These are phyloP conservation scores for Gypsophila paniculata DNA, from an alignment of 179 eudicot genomes.

Conservation along the genomic window DNA sequence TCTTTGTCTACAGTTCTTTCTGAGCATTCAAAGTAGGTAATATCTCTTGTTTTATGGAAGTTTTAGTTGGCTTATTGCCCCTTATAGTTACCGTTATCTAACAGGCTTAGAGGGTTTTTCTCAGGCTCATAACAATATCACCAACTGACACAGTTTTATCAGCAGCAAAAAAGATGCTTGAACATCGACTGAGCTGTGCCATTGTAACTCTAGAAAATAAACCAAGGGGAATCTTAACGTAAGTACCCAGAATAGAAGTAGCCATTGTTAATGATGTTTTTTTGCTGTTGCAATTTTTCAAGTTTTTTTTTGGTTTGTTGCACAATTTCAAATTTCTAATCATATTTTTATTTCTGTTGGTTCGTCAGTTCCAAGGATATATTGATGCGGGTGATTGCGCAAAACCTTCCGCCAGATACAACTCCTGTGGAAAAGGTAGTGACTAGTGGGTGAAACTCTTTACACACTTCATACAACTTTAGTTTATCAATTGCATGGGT, in stretches of 20 bases:
- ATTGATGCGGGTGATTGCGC: slow-evolving; percentile 77
- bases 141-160: slow-evolving; percentile 73
- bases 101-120: slow-evolving; percentile 15
- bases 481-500: background rate
- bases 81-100: slow-evolving; percentile 16
- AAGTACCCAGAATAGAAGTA: slow-evolving; percentile 26
- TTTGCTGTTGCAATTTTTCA: background rate
- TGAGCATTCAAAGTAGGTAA: slow-evolving; percentile 98
- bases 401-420: slow-evolving; percentile 68
- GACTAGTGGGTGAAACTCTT: background rate
- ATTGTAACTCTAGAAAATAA: slow-evolving; percentile 71
- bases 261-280: slow-evolving; percentile 2
- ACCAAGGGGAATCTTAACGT: slow-evolving; percentile 90
- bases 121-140: slow-evolving; percentile 73
- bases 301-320: background rate
- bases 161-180: slow-evolving; percentile 88
- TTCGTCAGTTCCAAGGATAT: slow-evolving; percentile 82
- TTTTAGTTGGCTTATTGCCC: slow-evolving; percentile 1
- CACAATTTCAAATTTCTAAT: background rate
- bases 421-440: slow-evolving; percentile 84
- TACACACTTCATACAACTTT: background rate
- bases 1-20: slow-evolving; percentile 79
- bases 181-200: slow-evolving; percentile 54
- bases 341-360: background rate
- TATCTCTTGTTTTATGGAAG: slow-evolving; percentile 36